Conservation (phyloP, 441 rosid species). For the Euphorbia celastroides region DNA sequence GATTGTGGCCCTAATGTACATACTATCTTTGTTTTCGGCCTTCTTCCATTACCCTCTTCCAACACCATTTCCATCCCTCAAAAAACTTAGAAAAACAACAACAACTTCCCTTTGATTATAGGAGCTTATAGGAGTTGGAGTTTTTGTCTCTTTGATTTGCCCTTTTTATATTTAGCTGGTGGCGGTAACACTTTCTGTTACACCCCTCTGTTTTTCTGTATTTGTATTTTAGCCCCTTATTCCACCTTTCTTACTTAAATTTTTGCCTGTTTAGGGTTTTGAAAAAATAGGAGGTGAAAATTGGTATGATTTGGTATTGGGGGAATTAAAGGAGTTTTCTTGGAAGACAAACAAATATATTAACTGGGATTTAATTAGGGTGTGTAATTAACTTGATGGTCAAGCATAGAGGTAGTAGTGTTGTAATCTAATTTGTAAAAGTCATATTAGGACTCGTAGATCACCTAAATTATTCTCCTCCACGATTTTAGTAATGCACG, state of each 20-base stretch:
- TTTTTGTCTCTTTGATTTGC: background rate
- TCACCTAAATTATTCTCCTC: too few relatives aligned
- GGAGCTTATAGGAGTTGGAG: background rate
- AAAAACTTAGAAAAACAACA: too few relatives aligned
- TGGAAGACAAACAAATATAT: background rate
- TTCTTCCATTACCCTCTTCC: background rate
- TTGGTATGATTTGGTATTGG: too few relatives aligned
- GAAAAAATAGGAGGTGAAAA: background rate
- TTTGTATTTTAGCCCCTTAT: background rate
- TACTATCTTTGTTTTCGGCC: constrained; percentile 73
- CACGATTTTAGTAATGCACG: too few relatives aligned
- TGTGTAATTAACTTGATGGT: background rate
- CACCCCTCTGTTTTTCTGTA: background rate
- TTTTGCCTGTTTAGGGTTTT: background rate
- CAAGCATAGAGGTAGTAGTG: too few relatives aligned
- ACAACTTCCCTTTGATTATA: too few relatives aligned
- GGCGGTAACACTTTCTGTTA: background rate
- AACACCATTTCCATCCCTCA: background rate
- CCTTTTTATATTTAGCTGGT: background rate
- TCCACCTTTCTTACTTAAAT: background rate
- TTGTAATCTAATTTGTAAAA: too few relatives aligned
- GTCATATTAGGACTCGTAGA: too few relatives aligned
- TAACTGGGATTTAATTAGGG: background rate
- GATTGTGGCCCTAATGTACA: constrained; percentile 91
- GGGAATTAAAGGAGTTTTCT: background rate